Evolutionary conservation across 2,329 filamentous ascomycete species (phyloP), one percentile per base, ranked within the genome.

Genomic region (Emmonsia crescens): DNA sequence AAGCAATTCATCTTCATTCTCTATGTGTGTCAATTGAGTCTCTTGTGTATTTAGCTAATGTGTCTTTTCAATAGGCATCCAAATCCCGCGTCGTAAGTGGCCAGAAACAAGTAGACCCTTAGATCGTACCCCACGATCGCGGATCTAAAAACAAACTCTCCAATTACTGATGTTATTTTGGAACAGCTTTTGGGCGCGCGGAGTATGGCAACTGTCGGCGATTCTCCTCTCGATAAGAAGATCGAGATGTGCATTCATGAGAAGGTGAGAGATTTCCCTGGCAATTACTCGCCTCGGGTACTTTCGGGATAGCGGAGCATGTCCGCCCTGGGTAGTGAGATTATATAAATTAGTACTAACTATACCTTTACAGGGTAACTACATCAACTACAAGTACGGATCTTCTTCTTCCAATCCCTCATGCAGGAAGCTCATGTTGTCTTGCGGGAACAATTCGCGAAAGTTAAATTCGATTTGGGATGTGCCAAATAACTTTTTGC

Each of bases 201-300:
- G 70, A 76, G 76, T 76, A 86, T 96, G 82, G 93, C 93, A 67
- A 95, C 92, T 70, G 88, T 91, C 73, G 83, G 85, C 72, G 90
- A 96, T 79, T 86, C 86, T 74, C 85, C 91, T 71, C 87, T 99
- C 69, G 89, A 92, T 81, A 87, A 87, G 81, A 96, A 96, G 88
- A 94, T 99, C 77, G 89, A 88, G 78, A 96, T 97, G 85, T 96
- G 93, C 83, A 96, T 91, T 81, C 91, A 87, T 83, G 94, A 99
- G 80, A 89, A 91, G 75, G 79, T 79, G 68, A 72, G 76, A 73
- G 60, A 63, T 65, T 60, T 33, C 44, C n/a, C 46, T 60, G 59
- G 56, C 46, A 44, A 21, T 46, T 57, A 60, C 57, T 59, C 63
- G 62, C 58, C 59, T 70, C 66, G 68, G 66, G 64, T 66, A 66